Percentiles rank a stretch among this genome's conserved stretches.
Conservation (phyloP, 2,329 filamentous ascomycete species). For the Microdochium nivale region DNA sequence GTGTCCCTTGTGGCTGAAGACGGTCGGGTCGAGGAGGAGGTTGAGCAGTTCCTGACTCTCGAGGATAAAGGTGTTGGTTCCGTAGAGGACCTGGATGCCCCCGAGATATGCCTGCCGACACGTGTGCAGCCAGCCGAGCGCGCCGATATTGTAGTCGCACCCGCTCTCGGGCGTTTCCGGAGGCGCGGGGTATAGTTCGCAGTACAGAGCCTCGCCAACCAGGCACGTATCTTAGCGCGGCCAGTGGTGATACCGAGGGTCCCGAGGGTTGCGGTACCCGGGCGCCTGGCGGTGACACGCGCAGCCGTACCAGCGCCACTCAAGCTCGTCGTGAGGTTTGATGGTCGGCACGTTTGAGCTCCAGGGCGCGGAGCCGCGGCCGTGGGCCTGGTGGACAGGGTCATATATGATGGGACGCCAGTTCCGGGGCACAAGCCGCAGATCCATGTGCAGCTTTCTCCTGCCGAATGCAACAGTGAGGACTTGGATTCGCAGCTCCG, state of each 20-base stretch:
- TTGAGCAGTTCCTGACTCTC: neutral
- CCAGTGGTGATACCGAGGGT: neutral
- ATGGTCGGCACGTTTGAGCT: too few species aligned
- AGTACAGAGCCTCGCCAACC: neutral
- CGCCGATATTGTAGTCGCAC: neutral
- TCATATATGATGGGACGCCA: neutral
- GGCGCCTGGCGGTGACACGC: neutral
- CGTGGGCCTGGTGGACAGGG: neutral
- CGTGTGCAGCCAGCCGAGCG: neutral
- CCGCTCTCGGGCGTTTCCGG: neutral
- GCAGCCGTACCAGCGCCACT: neutral
- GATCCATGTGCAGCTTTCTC: neutral
- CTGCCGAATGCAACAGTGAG: neutral
- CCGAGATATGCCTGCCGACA: neutral
- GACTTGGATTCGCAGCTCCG: neutral
- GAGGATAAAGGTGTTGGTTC: neutral
- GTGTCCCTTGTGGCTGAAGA: neutral
- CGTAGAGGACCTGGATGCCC: neutral
- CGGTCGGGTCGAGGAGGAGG: neutral
- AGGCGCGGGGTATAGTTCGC: neutral
- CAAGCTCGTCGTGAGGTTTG: neutral
- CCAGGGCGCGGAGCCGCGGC: neutral
- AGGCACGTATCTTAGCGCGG: neutral
- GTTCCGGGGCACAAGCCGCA: neutral
- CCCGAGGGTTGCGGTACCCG: neutral